These are phyloP conservation scores for Pseudogymnoascus sp. DNA, from an alignment of 2,329 filamentous ascomycete genomes.

Conservation along the genomic window DNA sequence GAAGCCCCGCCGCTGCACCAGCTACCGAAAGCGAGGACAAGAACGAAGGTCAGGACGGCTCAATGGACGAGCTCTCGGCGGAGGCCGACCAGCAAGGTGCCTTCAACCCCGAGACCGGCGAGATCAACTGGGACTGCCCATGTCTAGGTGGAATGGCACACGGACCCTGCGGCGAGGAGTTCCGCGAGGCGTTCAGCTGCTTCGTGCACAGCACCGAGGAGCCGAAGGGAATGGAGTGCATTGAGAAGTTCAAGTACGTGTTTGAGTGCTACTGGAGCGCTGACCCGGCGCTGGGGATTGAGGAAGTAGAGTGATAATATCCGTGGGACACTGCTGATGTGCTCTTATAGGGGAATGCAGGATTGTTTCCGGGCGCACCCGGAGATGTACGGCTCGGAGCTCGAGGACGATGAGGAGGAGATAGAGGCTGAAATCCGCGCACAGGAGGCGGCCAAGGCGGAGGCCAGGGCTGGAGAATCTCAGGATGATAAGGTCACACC, in stretches of 20 bases:
- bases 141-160: slow-evolving; percentile 96
- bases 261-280: slow-evolving; percentile 4
- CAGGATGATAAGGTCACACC: neutral
- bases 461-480: slow-evolving; percentile 7
- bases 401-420: slow-evolving; percentile 68
- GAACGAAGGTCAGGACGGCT: slow-evolving; percentile 27
- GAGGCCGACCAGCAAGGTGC: slow-evolving; percentile 83
- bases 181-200: slow-evolving; percentile 93
- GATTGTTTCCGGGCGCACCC: slow-evolving; percentile 91
- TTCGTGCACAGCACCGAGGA: slow-evolving; percentile 95
- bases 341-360: slow-evolving; percentile 72
- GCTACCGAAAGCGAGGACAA: slow-evolving; percentile 15
- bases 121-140: slow-evolving; percentile 99
- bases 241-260: slow-evolving; percentile 90
- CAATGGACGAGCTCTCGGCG: slow-evolving; percentile 57
- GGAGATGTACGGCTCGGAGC: slow-evolving; percentile 83
- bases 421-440: slow-evolving; percentile 26
- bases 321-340: slow-evolving; percentile 12
- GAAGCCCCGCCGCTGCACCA: slow-evolving; percentile 5
- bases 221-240: slow-evolving; percentile 95
- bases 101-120: slow-evolving; percentile 96
- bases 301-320: neutral
- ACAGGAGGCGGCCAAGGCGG: slow-evolving; percentile 17
- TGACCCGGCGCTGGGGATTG: neutral
- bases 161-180: slow-evolving; percentile 91